These are phyloP conservation scores for Cicer chorassanicum DNA, from an alignment of 306 rosid species.

Conservation along the genomic window DNA sequence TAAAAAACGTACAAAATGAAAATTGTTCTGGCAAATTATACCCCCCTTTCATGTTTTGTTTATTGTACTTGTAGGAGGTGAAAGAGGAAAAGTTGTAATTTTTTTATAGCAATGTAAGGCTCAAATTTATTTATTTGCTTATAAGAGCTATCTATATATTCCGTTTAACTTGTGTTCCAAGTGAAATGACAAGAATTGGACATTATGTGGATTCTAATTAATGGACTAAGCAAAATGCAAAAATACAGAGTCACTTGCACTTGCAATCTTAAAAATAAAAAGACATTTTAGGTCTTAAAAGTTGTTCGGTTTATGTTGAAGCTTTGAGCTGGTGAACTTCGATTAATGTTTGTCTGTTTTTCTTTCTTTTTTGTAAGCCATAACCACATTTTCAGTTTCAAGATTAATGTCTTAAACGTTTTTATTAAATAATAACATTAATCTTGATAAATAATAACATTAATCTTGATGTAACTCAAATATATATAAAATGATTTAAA, in stretches of 20 bases:
- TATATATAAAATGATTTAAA: background rate
- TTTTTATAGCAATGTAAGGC: slow-evolving; percentile 22
- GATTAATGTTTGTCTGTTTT: no score
- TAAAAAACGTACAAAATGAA: background rate
- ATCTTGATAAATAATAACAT: background rate
- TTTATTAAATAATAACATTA: no score
- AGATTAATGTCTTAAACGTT: no score
- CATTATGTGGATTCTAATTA: background rate
- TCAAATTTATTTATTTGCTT: slow-evolving; percentile 27
- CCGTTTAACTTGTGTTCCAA: background rate
- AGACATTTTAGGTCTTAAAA: background rate
- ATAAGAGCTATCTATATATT: slow-evolving; percentile 21
- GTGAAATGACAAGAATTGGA: slow-evolving; percentile 14
- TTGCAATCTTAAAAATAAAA: background rate
- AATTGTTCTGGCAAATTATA: slow-evolving; percentile 7
- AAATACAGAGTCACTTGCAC: background rate
- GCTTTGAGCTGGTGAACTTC: background rate
- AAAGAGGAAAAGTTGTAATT: slow-evolving; percentile 34
- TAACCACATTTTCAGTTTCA: no score
- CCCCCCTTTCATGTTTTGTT: background rate
- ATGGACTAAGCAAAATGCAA: background rate
- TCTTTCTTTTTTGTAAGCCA: no score
- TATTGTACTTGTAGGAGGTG: slow-evolving; percentile 26
- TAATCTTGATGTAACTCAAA: background rate
- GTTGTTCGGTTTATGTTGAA: background rate